Base-by-base conservation (phyloP, 2,329 filamentous ascomycete species). In the Kalaharituber pfeilii region DNA sequence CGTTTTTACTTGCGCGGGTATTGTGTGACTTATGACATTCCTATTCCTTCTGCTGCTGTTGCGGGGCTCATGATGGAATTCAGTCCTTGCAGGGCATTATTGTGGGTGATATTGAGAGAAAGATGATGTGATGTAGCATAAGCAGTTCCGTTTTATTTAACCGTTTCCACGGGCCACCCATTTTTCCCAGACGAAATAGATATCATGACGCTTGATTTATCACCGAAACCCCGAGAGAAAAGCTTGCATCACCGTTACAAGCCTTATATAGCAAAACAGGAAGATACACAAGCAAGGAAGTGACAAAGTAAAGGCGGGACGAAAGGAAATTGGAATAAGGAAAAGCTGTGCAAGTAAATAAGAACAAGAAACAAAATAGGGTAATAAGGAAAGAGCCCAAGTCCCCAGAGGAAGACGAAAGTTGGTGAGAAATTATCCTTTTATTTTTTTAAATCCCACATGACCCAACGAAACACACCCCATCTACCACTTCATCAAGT, bases 401-500 rank as follows among this genome's bases (percentile, higher is more conserved):
- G n/a, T n/a, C n/a, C n/a, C n/a, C n/a, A n/a, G 29, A 36, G 20
- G 33, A 39, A 9, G 33, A 39, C 33, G 20, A 39, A 39, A 18
- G 33, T 39, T 39, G 33, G 33, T 39, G 33, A 47, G 25, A 4
- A 47, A 20, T 47, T 20, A 20, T 22, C 42, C 25, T 47, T 47
- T 47, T 20, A 20, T 5, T 47, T 22, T 2, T 25, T 47, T 47
- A 20, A 15, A 47, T 47, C 42, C 42, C 24, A 20, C 18, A 47
- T 13, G 11, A 47, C 42, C 42, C n/a, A 50, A 50, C 47, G 18
- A 15, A 49, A 28, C 26, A 2, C 13, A 11, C 53, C 50, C 57
- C 53, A 67, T 80, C 75, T 95, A 98, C 81, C 89, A 98, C 76
- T 86, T 85, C 91, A 98, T 96, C 82, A 94, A 86, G 78, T 98